These are phyloP conservation scores for Scutellaria barbata DNA, from an alignment of 257 asterid genomes.

Conservation along the genomic window DNA sequence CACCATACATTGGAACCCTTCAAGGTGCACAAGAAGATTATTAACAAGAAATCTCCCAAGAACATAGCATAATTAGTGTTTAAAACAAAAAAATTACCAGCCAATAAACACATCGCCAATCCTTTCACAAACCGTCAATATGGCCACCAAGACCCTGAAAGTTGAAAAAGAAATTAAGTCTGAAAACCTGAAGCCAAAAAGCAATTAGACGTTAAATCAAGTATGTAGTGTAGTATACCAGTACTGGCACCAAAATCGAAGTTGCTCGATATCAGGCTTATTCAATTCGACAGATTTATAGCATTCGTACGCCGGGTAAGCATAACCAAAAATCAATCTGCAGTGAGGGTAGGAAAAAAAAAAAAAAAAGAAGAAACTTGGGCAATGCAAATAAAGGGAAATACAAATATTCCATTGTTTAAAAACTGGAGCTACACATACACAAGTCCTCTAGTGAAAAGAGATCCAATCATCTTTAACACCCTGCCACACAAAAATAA, in stretches of 20 bases:
- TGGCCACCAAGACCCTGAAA: constrained; percentile 84
- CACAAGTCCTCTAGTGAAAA: constrained; percentile 88
- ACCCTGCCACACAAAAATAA: constrained; percentile 54
- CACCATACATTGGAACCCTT: constrained; percentile 97
- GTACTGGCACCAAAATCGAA: constrained; percentile 97
- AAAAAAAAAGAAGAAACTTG: constrained; percentile 19
- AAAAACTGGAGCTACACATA: constrained; percentile 47
- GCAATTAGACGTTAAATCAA: background rate
- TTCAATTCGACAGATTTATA: constrained; percentile 83
- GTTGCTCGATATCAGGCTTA: constrained; percentile 86
- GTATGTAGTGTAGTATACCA: constrained; percentile 51
- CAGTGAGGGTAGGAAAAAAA: constrained; percentile 21
- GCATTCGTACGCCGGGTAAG: constrained; percentile 91
- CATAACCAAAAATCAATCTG: constrained; percentile 88
- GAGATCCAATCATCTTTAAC: constrained; percentile 86
- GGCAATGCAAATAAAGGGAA: constrained; percentile 21
- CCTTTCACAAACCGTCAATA: constrained; percentile 81
- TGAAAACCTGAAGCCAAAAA: constrained; percentile 30
- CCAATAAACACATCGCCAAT: constrained; percentile 80
- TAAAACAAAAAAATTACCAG: constrained; percentile 53
- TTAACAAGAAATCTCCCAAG: constrained; percentile 12
- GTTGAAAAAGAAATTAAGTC: constrained; percentile 25
- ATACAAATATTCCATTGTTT: constrained; percentile 1
- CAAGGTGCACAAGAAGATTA: constrained; percentile 30
- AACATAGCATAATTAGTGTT: background rate